phyloP scores from a whole-genome alignment of 768 basidiomycete genomes.

The Agrocybe praecox region DNA sequence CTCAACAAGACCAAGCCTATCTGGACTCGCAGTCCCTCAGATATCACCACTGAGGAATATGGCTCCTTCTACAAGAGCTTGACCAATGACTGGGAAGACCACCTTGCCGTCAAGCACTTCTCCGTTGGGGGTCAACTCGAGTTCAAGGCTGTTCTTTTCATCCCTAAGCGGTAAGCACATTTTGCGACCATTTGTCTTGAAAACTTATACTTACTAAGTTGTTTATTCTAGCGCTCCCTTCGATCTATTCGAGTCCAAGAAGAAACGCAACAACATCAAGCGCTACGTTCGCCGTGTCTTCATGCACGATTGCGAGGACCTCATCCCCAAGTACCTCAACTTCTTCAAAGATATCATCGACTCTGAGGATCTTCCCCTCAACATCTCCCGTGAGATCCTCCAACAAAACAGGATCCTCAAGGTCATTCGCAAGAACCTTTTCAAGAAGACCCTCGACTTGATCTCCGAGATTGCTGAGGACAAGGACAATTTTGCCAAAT shows the following conservation, averaged over 20 bases:
- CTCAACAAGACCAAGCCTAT: conserved; percentile 99
- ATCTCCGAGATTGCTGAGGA: conserved; percentile 98
- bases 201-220: too few relatives aligned
- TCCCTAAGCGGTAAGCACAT: conserved; percentile 95
- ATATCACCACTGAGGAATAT: conserved; percentile 94
- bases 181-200: too few relatives aligned
- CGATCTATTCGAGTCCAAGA: conserved; percentile 99
- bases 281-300: conserved; percentile 99
- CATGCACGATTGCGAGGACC: conserved; percentile 99
- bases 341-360: conserved; percentile 99
- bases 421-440: conserved; percentile 98
- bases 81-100: conserved; percentile 99
- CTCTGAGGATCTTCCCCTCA: conserved; percentile 99
- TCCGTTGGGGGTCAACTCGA: conserved; percentile 99
- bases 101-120: conserved; percentile 99
- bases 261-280: conserved; percentile 99
- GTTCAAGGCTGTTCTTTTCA: conserved; percentile 98
- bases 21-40: conserved; percentile 97
- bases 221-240: conserved; percentile 78
- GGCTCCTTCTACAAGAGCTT: conserved; percentile 98
- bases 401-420: conserved; percentile 99
- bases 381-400: conserved; percentile 99
- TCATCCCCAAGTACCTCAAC: conserved; percentile 99
- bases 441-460: conserved; percentile 96
- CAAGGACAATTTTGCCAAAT: conserved; percentile 97